Evolutionary conservation across 164 flowering plant genomes (phyloP), one percentile per base, ranked within the genome.

Genomic region (Liquidambar formosana): DNA sequence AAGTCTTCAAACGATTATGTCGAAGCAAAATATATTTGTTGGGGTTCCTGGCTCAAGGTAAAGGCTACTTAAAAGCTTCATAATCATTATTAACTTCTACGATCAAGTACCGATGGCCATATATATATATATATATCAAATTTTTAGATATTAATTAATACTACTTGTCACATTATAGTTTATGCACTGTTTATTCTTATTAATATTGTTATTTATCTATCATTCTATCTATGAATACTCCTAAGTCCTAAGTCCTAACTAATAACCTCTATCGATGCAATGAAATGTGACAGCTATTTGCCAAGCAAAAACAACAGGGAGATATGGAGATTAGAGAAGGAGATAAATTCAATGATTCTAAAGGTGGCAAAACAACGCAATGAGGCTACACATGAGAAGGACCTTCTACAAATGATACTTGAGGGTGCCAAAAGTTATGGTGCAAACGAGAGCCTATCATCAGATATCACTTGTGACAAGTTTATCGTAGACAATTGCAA

Each of bases 401-500:
- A 87, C 70, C 79, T 87, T 11, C 52, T 87, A 16, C 86, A 87
- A 56, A 66, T 75, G 72, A 65, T 87, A 19, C 78, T 87, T 28
- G 80, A 76, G 26, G 85, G 75, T n/a, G 85, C 87, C 1, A 65
- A 73, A 58, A 74, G 10, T 57, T 48, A 19, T 58, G 67, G 51
- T 26, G 77, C 71, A 10, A 14, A 26, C 8, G 62, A 71, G 57
- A 71, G 54, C 41, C 23, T 60, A 6, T 41, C 64, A 27, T 61
- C 54, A 4, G 48, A 67, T 10, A 56, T 76, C 5, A 43, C 71
- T 19, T 33, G 62, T 0, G 76, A 79, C 56, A 75, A 64, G 63
- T 84, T 87, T 75, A 77, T 85, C 6, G 77, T 84, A 3, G 89
- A 85, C 61, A 87, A 85, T 22, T 87, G 88, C 82, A 87, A 85